These are phyloP conservation scores for Coniochaeta ligniaria DNA, from an alignment of 2,329 filamentous ascomycete genomes.

Conservation along the genomic window DNA sequence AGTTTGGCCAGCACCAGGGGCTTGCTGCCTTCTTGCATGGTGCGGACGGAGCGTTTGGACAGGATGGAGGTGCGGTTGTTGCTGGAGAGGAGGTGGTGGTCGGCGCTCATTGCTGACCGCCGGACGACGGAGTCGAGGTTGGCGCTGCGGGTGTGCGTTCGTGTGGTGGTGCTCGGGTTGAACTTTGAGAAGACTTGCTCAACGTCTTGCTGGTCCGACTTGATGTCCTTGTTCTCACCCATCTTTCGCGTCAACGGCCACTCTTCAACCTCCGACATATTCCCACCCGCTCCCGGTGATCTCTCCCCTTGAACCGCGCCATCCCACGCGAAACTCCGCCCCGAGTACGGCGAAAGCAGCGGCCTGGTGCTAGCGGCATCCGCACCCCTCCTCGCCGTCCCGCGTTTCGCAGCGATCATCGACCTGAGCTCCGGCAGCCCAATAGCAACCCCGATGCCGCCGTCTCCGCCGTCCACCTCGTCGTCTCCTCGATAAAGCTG, in stretches of 20 bases:
- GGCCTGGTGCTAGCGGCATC: background rate
- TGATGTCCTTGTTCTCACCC: background rate
- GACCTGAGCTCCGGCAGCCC: background rate
- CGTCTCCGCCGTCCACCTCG: background rate
- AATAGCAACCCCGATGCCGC: background rate
- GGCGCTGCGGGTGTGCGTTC: background rate
- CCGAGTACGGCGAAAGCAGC: background rate
- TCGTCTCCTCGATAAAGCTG: constrained; percentile 9
- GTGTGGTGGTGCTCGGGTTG: background rate
- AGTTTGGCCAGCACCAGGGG: background rate
- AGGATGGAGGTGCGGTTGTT: background rate
- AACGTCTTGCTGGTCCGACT: background rate
- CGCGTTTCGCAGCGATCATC: constrained; percentile 1
- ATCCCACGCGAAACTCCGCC: background rate
- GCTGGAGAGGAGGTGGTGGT: background rate
- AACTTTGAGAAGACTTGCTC: background rate
- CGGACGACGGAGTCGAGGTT: background rate
- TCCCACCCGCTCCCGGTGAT: background rate
- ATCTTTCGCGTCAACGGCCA: background rate
- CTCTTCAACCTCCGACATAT: background rate
- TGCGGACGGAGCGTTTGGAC: background rate
- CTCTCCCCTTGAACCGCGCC: background rate
- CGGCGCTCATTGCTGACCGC: constrained; percentile 6
- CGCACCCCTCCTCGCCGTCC: background rate
- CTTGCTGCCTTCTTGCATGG: constrained; percentile 1